Percentiles rank a stretch among this genome's conserved stretches.
Conservation (phyloP, 768 basidiomycete species). For the Lactifluus hygrophoroides region DNA sequence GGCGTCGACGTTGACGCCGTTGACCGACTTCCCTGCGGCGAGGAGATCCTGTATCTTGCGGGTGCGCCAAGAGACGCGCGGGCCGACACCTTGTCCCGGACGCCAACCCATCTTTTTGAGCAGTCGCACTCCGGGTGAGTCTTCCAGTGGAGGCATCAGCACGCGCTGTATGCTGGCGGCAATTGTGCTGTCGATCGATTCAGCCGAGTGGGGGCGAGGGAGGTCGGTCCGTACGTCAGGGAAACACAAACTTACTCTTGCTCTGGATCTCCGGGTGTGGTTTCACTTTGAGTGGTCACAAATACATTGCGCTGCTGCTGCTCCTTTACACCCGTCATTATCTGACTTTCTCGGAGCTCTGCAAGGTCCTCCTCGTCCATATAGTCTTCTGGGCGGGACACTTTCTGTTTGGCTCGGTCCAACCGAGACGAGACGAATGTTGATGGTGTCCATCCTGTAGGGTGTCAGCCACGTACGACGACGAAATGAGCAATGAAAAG, state of each 20-base stretch:
- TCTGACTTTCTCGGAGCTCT: slow-evolving; percentile 61
- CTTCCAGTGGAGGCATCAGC: slow-evolving; percentile 63
- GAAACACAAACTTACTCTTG: slow-evolving; percentile 42
- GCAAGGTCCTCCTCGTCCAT: slow-evolving; percentile 99
- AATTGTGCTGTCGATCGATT: slow-evolving; percentile 41
- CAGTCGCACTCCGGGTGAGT: slow-evolving; percentile 77
- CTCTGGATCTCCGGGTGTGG: slow-evolving; percentile 36
- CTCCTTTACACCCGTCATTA: slow-evolving; percentile 57
- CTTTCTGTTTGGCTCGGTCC: slow-evolving; percentile 59
- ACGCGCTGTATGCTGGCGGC: slow-evolving; percentile 53
- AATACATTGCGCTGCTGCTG: slow-evolving; percentile 65
- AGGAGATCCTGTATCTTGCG: slow-evolving; percentile 63
- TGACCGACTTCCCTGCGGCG: slow-evolving; percentile 27
- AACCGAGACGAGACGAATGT: slow-evolving; percentile 86
- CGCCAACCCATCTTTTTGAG: slow-evolving; percentile 96
- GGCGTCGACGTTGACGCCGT: slow-evolving; percentile 29
- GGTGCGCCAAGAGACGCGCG: slow-evolving; percentile 70
- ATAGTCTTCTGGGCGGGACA: slow-evolving; percentile 77
- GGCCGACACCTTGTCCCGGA: slow-evolving; percentile 87
- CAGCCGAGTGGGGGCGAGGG: background rate
- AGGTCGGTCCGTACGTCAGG: background rate
- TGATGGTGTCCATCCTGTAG: slow-evolving; percentile 87
- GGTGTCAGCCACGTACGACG: slow-evolving; percentile 1
- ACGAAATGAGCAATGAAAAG: background rate
- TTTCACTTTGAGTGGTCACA: slow-evolving; percentile 46